phyloP scores from a whole-genome alignment of 176 grass and related monocot species.

The Musa acuminata region DNA sequence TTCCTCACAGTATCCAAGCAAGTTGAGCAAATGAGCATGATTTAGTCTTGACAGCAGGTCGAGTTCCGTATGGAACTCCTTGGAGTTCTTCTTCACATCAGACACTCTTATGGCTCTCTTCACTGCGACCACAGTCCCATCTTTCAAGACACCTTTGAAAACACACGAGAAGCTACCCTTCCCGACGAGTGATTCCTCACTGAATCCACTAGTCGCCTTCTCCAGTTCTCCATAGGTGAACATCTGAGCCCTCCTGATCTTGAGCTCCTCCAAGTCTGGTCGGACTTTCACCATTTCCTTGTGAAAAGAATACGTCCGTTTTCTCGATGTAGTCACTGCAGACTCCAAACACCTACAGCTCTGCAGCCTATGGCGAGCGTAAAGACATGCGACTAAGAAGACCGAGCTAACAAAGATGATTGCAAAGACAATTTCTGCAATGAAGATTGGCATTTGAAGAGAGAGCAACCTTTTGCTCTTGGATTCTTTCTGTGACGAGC shows the following conservation, averaged over 20 bases:
- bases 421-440: constrained; percentile 76
- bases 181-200: constrained; percentile 67
- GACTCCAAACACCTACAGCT: constrained; percentile 58
- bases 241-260: constrained; percentile 74
- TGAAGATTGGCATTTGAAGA: constrained; percentile 79
- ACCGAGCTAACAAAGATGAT: constrained; percentile 52
- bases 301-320: constrained; percentile 61
- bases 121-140: constrained; percentile 84
- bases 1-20: constrained; percentile 95
- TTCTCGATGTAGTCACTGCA: constrained; percentile 40
- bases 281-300: constrained; percentile 69
- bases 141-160: constrained; percentile 76
- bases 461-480: constrained; percentile 45
- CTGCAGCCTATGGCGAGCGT: constrained; percentile 54
- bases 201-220: constrained; percentile 65
- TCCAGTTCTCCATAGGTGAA: constrained; percentile 84
- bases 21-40: constrained; percentile 87
- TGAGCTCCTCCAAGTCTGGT: constrained; percentile 77
- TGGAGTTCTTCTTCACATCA: constrained; percentile 87
- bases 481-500: constrained; percentile 35
- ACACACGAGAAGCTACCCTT: constrained; percentile 97
- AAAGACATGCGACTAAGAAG: constrained; percentile 46
- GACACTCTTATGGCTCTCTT: constrained; percentile 85
- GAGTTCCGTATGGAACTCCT: constrained; percentile 90
- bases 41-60: constrained; percentile 94